These are phyloP conservation scores for Raphanus sativus DNA, from an alignment of 345 rosid species.

Conservation along the genomic window DNA sequence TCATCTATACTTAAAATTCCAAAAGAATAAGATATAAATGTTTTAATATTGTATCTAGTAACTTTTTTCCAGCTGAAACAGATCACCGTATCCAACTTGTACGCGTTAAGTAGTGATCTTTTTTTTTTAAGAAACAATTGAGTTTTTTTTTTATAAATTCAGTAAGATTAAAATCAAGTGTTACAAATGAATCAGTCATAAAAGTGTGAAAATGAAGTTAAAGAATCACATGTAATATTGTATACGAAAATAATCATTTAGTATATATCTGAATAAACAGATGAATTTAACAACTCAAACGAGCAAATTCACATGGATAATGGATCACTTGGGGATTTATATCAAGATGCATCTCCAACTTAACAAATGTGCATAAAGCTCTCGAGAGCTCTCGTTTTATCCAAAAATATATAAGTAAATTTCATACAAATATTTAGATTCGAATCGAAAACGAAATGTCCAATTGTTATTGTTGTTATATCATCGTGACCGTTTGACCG, in stretches of 20 bases:
- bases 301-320: neutral
- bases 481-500: slow-evolving; percentile 6
- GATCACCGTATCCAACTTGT: neutral
- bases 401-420: neutral
- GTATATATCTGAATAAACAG: neutral
- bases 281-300: neutral
- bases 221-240: neutral
- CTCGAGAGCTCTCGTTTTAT: neutral
- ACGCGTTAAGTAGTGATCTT: slow-evolving; percentile 5
- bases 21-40: neutral
- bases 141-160: neutral
- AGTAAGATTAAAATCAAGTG: neutral
- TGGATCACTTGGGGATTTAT: neutral
- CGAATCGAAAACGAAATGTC: neutral
- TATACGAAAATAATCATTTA: neutral
- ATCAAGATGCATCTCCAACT: slow-evolving; percentile 13
- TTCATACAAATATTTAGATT: neutral
- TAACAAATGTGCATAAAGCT: slow-evolving; percentile 4
- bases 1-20: neutral
- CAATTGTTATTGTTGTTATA: neutral
- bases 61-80: slow-evolving; percentile 9
- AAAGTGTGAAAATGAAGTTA: neutral
- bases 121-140: neutral
- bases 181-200: neutral
- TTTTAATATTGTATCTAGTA: neutral